Base-by-base conservation (phyloP, 192 early-diverging fungal species). In the Rhizophagus clarus region DNA sequence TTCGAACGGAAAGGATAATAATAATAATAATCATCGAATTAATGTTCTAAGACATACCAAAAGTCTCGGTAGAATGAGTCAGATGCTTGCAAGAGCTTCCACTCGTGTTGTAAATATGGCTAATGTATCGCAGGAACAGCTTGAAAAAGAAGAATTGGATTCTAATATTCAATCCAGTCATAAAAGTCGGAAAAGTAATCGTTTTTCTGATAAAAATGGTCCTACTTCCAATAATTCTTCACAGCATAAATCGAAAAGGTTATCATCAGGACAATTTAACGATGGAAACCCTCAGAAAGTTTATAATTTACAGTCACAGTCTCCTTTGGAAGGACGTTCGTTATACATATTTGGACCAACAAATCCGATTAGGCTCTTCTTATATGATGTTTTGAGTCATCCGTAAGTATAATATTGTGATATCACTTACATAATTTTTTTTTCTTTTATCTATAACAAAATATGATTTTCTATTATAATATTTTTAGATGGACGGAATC, bases 401-500 rank as follows among this genome's bases (percentile, higher is more conserved):
- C 84, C 73, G 88, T 88, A 86, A 76, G 84, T 22, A 29, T 74
- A 70, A 51, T n/a, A 32, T 15, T 28, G 28, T 60, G 20, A 26
- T n/a, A 4, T 49, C 32, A 10, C 15, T 69, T 20, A 70, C 9
- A 45, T 68, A 71, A 61, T 45, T 61, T 34, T 77, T 28, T 24
- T 29, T 72, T 70, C 3, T 32, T 63, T 17, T n/a, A 45, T 47
- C 15, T 63, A 9, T n/a, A 11, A 56, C 14, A n/a, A 61, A 22
- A n/a, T 14, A 29, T 24, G 24, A 60, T 24, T 11, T 2, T n/a
- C n/a, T n/a, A n/a, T 24, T 45, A 20, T 29, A 10, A 22, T 20
- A 32, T 49, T 17, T 32, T 42, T 74, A 90, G 89, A 73, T 88
- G 87, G 87, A 79, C 82, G 12, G 89, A 89, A 61, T 72, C 85